phyloP scores from a whole-genome alignment of 2,329 filamentous ascomycete species.

The Colletotrichum filicis region DNA sequence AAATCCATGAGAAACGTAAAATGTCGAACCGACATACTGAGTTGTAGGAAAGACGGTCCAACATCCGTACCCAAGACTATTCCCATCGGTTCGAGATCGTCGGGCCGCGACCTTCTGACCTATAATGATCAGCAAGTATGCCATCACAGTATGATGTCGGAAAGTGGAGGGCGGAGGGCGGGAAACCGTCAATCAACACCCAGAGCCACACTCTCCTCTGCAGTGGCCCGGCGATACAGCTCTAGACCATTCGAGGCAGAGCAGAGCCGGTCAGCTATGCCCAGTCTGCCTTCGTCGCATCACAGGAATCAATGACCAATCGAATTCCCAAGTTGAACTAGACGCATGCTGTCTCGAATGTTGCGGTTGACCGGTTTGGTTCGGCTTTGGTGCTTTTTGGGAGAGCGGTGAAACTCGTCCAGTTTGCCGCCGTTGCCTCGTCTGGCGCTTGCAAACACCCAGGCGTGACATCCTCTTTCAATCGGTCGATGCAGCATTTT shows the following conservation, averaged over 20 bases:
- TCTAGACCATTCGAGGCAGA: not conserved
- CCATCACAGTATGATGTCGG: not conserved
- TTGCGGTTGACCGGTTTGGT: not conserved
- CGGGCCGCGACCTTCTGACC: not conserved
- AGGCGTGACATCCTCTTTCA: not conserved
- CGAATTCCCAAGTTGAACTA: constrained; percentile 11
- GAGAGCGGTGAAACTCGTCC: not conserved
- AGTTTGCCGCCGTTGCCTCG: not conserved
- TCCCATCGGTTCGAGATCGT: not conserved
- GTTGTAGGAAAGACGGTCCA: not conserved
- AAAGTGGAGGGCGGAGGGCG: not conserved
- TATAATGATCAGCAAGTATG: not conserved
- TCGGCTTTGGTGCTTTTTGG: constrained; percentile 4
- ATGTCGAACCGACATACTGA: not conserved
- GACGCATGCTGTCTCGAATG: not conserved
- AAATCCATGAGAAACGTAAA: not conserved
- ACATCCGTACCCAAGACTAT: no score
- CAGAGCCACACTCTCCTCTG: not conserved
- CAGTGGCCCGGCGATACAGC: not conserved
- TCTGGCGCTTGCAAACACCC: not conserved
- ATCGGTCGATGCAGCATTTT: not conserved
- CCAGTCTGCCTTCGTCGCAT: not conserved
- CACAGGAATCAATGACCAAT: constrained; percentile 2
- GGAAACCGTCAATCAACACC: not conserved
- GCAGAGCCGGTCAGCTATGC: not conserved